Evolutionary conservation across 129 eudicot genomes (phyloP).

Genomic region (Scalesia atractyloides): DNA sequence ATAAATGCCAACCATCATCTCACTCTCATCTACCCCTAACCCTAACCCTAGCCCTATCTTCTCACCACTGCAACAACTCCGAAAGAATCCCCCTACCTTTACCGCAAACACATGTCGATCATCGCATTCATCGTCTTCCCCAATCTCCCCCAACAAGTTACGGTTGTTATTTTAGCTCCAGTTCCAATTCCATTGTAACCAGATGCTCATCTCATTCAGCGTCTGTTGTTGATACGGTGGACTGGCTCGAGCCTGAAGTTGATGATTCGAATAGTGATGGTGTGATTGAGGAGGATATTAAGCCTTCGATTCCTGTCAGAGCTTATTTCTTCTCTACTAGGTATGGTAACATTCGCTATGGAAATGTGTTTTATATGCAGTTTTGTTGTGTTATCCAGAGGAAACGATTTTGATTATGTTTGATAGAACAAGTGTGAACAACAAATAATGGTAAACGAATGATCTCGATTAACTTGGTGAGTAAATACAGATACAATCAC

Average conservation of each 20-base stretch:
- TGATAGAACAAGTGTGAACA: too few species aligned
- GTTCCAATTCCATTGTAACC: constrained; percentile 32
- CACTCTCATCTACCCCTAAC: constrained; percentile 43
- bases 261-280: constrained; percentile 29
- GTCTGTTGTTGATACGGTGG: constrained; percentile 39
- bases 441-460: too few species aligned
- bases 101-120: constrained; percentile 19
- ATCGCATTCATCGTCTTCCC: constrained; percentile 25
- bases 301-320: constrained; percentile 71
- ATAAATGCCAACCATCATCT: constrained; percentile 20
- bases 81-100: not conserved
- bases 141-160: not conserved
- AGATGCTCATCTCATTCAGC: constrained; percentile 42
- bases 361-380: not conserved
- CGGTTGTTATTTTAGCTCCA: not conserved
- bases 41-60: constrained; percentile 31
- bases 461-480: too few species aligned
- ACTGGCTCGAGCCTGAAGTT: constrained; percentile 49
- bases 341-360: constrained; percentile 30
- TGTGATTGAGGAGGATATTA: constrained; percentile 41
- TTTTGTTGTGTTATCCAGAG: too few species aligned
- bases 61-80: constrained; percentile 19
- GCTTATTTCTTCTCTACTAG: constrained; percentile 93
- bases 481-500: too few species aligned
- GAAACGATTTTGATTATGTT: too few species aligned